Conservation (phyloP, 257 asterid species). For the Parsonsia alboflavescens region DNA sequence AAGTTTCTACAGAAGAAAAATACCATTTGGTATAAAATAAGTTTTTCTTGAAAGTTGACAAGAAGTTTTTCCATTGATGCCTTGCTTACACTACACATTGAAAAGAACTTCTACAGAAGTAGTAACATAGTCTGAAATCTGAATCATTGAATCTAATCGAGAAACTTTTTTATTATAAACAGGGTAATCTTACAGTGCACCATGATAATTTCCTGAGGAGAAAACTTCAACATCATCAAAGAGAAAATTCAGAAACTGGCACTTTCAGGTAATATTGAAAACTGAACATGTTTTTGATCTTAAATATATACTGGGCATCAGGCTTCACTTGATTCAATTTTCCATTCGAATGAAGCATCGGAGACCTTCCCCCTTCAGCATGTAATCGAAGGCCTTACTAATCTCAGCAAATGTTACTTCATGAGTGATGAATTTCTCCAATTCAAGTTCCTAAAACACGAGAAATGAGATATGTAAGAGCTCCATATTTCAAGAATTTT, state of each 20-base stretch:
- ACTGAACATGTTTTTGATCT: background rate
- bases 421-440: conserved; percentile 68
- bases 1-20: too few relatives aligned
- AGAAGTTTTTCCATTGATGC: too few relatives aligned
- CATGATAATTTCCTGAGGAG: background rate
- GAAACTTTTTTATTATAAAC: too few relatives aligned
- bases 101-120: too few relatives aligned
- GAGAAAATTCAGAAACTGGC: background rate
- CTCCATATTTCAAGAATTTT: background rate
- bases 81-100: too few relatives aligned
- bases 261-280: background rate
- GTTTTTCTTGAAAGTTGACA: too few relatives aligned
- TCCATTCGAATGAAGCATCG: conserved; percentile 56
- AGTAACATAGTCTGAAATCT: too few relatives aligned
- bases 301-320: background rate
- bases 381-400: conserved; percentile 61
- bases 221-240: background rate
- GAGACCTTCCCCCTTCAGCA: conserved; percentile 62
- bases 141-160: background rate
- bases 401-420: conserved; percentile 48
- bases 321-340: background rate
- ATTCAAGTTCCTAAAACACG: conserved; percentile 44
- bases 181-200: background rate
- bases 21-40: too few relatives aligned
- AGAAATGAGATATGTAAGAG: background rate